phyloP scores from a whole-genome alignment of 371 early-diverging fungal genomes.

The Apophysomyces variabilis region DNA sequence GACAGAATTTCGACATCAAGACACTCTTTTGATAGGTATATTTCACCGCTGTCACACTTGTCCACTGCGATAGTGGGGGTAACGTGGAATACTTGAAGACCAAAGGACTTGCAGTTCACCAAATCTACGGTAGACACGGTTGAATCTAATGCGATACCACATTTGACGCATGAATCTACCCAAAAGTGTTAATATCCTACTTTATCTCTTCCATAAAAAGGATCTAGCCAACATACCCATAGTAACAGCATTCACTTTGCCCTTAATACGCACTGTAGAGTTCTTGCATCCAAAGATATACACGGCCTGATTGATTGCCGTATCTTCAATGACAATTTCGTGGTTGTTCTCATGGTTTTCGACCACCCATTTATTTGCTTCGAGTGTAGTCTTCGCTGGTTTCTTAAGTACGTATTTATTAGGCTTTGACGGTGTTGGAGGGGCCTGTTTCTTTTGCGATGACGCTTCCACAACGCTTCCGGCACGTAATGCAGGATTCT shows the following conservation, averaged over 20 bases:
- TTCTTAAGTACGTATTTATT: conserved; percentile 71
- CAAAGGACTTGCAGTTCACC: conserved; percentile 89
- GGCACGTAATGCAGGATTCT: conserved; percentile 88
- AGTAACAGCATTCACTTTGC: conserved; percentile 91
- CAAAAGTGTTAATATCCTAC: not conserved
- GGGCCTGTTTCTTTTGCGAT: conserved; percentile 57
- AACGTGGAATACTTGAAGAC: conserved; percentile 85
- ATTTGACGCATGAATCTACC: conserved; percentile 84
- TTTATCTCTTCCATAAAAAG: not conserved
- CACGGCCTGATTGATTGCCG: conserved; percentile 87
- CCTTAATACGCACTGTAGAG: conserved; percentile 87
- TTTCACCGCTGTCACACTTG: conserved; percentile 91
- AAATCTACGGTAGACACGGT: conserved; percentile 89
- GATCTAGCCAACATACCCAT: conserved; percentile 57
- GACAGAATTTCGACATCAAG: conserved; percentile 86
- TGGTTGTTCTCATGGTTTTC: conserved; percentile 83
- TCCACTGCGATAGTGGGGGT: conserved; percentile 90
- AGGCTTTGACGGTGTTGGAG: conserved; percentile 67
- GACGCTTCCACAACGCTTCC: conserved; percentile 54
- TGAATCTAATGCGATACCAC: conserved; percentile 84
- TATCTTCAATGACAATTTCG: conserved; percentile 77
- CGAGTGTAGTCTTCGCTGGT: conserved; percentile 81
- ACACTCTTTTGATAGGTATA: conserved; percentile 82
- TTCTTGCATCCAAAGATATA: conserved; percentile 92
- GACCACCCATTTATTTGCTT: conserved; percentile 94